Base-by-base conservation (phyloP, 768 basidiomycete genomes). In the Lentinula aciculospora region DNA sequence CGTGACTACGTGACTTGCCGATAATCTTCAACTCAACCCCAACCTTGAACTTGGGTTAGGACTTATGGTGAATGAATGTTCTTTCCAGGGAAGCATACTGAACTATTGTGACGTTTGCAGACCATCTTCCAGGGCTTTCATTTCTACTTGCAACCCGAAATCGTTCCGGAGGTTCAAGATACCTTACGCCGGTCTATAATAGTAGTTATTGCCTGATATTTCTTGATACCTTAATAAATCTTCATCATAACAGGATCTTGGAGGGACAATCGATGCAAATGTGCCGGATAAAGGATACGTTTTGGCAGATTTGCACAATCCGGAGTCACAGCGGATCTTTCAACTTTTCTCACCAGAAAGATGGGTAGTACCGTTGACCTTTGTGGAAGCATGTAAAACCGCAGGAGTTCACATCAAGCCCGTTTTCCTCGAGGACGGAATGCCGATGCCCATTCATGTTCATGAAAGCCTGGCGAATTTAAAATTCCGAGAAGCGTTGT, bases 341-440 rank as follows among this genome's bases (percentile, higher is more conserved):
- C 71, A 83, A 29, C 91, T 89, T 62, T 76, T 76, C 25, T 82
- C 77, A 57, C 53, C 90, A 6, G 86, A 89, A 28, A 75, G 90
- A 57, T 79, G 82, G 67, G 88, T 92, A 61, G 89, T 92, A 44
- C 89, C 89, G 7, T 86, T 86, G 67, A 88, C 88, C 50, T 92
- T 83, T 66, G 82, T 92, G 15, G 88, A 91, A 36, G 87, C 89
- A n/a, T 92, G 90, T 73, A 89, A 88, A 69, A 80, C 86, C n/a
- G 81, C 83, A 0, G 85, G 86, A 12, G 83, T 82, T 78, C 69
- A 89, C 13, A 65, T 92, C 54, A 87, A 81, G 69, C 89, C 91
- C 65, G 87, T 92, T 32, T 92, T 92, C 60, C 70, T 84, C 15
- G 83, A 88, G 58, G 74, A 85, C 32, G 85, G 83, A 4, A 66